Percentiles rank a stretch among this genome's conserved stretches.
phyloP scores from a whole-genome alignment of 73 alveolate species.

The Paramecium tetraurelia region DNA sequence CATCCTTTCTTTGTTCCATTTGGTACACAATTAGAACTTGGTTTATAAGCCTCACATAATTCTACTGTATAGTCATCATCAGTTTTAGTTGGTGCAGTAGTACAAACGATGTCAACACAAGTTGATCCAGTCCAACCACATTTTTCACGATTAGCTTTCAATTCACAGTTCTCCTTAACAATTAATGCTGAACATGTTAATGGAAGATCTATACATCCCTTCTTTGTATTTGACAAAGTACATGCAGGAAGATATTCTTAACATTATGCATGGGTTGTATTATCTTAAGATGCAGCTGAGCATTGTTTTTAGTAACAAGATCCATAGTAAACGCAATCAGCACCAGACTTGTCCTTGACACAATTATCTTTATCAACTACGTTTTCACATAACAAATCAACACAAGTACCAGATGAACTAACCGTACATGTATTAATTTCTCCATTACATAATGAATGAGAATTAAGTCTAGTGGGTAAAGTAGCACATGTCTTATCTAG shows the following conservation, averaged over 20 bases:
- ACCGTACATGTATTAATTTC: neutral
- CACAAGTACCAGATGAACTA: neutral
- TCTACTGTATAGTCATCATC: neutral
- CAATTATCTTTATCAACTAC: neutral
- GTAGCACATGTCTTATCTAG: neutral
- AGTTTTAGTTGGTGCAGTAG: neutral
- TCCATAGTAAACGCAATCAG: neutral
- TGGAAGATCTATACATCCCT: neutral
- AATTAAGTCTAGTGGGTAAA: neutral
- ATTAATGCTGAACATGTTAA: neutral
- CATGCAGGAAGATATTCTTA: neutral
- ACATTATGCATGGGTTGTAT: neutral
- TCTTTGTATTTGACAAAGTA: neutral
- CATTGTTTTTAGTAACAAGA: neutral
- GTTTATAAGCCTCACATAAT: neutral
- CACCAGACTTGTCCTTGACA: neutral
- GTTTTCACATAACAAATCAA: neutral
- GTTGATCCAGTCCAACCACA: neutral
- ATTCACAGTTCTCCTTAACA: neutral
- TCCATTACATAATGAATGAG: neutral
- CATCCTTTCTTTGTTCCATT: neutral
- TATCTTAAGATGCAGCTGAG: neutral
- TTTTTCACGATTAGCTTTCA: neutral
- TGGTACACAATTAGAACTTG: neutral
- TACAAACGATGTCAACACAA: neutral